Evolutionary conservation across 495 filamentous ascomycete species (phyloP).

Genomic region (Neurospora sp.): DNA sequence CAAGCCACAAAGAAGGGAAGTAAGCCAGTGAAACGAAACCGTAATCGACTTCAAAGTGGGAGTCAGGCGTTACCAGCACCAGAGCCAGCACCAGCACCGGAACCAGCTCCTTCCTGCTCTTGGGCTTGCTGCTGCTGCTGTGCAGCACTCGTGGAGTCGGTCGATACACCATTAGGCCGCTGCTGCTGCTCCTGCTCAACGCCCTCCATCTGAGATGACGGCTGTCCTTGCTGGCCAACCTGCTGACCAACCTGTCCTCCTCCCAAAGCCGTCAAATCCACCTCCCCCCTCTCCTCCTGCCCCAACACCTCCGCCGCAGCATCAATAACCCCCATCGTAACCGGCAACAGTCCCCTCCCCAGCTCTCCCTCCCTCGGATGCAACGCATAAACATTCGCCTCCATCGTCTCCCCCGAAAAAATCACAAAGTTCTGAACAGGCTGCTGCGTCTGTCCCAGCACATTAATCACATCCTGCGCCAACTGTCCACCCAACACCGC

Average conservation of each 20-base stretch:
- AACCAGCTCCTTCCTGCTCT: neutral
- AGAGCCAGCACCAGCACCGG: neutral
- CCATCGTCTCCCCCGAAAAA: slow-evolving; percentile 75
- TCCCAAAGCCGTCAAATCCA: neutral
- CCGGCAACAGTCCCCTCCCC: slow-evolving; percentile 22
- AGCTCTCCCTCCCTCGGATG: slow-evolving; percentile 50
- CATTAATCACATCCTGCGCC: slow-evolving; percentile 95
- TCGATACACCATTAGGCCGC: neutral
- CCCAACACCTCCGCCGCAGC: neutral
- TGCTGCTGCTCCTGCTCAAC: neutral
- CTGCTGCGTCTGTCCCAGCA: slow-evolving; percentile 79
- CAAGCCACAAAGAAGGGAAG: neutral
- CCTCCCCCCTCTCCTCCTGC: neutral
- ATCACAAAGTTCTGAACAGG: slow-evolving; percentile 90
- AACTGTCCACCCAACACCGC: slow-evolving; percentile 84
- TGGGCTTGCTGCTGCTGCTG: neutral
- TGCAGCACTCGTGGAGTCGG: neutral
- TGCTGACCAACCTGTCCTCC: no score
- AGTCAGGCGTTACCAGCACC: neutral
- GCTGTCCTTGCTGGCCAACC: neutral
- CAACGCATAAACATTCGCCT: slow-evolving; percentile 69
- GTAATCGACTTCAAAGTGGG: neutral
- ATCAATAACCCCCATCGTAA: neutral
- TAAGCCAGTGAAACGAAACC: neutral
- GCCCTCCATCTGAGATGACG: neutral